Base-by-base conservation (phyloP, 805 yeast genomes). In the Schwanniomyces sp. region DNA sequence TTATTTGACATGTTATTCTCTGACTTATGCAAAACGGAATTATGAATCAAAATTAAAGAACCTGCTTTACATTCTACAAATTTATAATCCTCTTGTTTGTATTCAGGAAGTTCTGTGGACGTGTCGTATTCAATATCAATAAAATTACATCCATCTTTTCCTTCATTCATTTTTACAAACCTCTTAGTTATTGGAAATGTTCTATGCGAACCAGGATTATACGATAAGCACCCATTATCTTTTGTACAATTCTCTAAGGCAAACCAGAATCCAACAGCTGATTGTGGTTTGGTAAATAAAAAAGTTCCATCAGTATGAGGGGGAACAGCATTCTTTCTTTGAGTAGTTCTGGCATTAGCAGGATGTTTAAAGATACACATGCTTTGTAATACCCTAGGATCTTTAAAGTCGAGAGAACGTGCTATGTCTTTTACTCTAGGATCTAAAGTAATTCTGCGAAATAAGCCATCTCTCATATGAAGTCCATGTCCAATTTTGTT, bases 351-450 rank as follows among this genome's bases (percentile, higher is more conserved):
- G 17, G 49, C 55, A 1, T 43, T 41, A 7, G 49, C 54, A 0
- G 92, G 90, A 58, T 87, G 92, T 59, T 88, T 88, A 66, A 87
- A 84, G 34, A 88, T 85, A 28, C 85, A 67, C 95, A 88, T 88
- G 50, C 88, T 80, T 60, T 88, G 95, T 34, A 87, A 72, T 0
- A 88, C 86, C 18, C 86, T 67, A 1, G 94, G 90, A 50, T 86
- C 90, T 44, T 69, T 54, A 54, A 77, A 82, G 0, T 78, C 72
- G 41, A 88, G 64, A 43, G 76, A 73, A 6, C 63, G 56, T 10
- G 85, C 86, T 37, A 87, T 79, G 0, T 61, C 74, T 37, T 70
- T 61, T 5, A 85, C 77, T 28, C 78, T 74, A 1, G 62, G 67
- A 46, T 76, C 77, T 32, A 84, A 71, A 0, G 92, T 83, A 24